A percentile compares a stretch with the other conserved stretches of the same genome.
These are phyloP conservation scores for Mycena leptocephala DNA, from an alignment of 768 basidiomycete species.

Conservation along the genomic window DNA sequence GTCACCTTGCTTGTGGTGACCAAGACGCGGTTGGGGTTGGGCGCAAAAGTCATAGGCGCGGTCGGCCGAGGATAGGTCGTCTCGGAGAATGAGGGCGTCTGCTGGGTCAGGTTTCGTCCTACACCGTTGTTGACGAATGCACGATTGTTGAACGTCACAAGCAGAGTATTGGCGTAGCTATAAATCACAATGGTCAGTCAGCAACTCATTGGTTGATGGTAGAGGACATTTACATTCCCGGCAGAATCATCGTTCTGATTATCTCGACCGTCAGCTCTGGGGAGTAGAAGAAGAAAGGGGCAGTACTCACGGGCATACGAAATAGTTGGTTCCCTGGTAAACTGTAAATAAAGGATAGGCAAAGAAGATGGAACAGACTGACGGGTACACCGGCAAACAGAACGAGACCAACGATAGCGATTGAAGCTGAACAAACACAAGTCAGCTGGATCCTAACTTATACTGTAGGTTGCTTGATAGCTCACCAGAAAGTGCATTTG, in stretches of 20 bases:
- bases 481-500: slow-evolving; percentile 31
- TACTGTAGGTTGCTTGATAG: neutral
- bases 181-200: neutral
- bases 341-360: neutral
- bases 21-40: slow-evolving; percentile 25
- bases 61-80: slow-evolving; percentile 8
- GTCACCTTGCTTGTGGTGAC: slow-evolving; percentile 23
- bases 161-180: slow-evolving; percentile 33
- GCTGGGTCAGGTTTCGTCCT: neutral
- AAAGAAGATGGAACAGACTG: neutral
- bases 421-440: neutral
- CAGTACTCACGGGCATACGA: slow-evolving; percentile 26
- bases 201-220: neutral
- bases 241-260: slow-evolving; percentile 26
- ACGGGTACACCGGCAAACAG: slow-evolving; percentile 33
- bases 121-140: slow-evolving; percentile 10
- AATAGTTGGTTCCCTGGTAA: slow-evolving; percentile 23
- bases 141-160: slow-evolving; percentile 34
- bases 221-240: slow-evolving; percentile 24
- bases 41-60: slow-evolving; percentile 30
- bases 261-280: neutral
- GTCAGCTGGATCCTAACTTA: neutral
- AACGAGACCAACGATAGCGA: slow-evolving; percentile 27
- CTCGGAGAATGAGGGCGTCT: slow-evolving; percentile 18
- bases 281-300: neutral